Base-by-base conservation (phyloP, 108 stramenopile genomes). In the Skeletonema potamos region DNA sequence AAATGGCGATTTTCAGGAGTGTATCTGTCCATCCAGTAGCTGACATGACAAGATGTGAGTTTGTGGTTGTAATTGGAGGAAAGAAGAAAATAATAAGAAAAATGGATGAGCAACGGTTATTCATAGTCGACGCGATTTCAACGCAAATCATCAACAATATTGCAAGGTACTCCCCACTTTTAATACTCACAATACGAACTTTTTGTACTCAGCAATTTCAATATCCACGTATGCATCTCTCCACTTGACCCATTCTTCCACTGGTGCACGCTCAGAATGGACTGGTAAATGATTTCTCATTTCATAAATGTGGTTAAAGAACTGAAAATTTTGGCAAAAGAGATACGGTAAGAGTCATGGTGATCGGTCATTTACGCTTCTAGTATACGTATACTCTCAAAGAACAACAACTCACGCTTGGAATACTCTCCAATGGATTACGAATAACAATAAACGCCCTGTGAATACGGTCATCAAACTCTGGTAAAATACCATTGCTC, bases 221-320 rank as follows among this genome's bases (percentile, higher is more conserved):
- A 67, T 67, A 56, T 85, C 84, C 33, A 85, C 61, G 36, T 79
- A 70, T 26, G 66, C 65, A 58, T 85, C 61, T 24, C 84, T 63
- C 84, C 84, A 85, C 77, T 82, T 82, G 22, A 75, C 66, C 84
- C 84, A 85, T 44, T 79, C 84, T 55, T 75, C 77, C 13, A 79
- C 22, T 32, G 84, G 84, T 43, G 81, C 84, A 28, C 81, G 66
- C 33, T 78, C 72, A 15, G 81, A 82, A 79, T 85, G 84, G 5
- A 73, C 73, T 18, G 70, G 66, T 44, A 85, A 54, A 66, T 76
- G 68, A 70, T 85, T 79, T 32, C 77, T 65, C 76, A 72, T 78
- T 39, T 85, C 84, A 58, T 82, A 82, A 58, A 82, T 74, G 60
- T 79, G 81, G 70, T 82, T 85, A 11, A 79, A 78, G 46, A 75